Evolutionary conservation across 169 alveolate species (phyloP), one percentile per base, ranked within the genome.

Genomic region (Amoebophrya sp.): DNA sequence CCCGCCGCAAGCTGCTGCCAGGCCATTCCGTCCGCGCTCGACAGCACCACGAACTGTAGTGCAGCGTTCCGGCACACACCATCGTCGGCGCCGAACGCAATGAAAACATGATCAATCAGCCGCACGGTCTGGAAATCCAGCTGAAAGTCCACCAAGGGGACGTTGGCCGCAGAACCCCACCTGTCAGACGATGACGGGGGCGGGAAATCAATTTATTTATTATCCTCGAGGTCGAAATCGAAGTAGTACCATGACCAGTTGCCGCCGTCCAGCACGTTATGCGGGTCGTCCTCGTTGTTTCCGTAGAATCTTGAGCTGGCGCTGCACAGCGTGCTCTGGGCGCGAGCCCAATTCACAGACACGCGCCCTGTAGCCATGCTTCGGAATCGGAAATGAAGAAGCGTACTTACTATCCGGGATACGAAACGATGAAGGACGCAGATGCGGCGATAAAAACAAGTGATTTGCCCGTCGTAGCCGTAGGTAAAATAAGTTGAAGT

Each of bases 101-200:
- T 16, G 23, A 58, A 58, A 29, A 58, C 78, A 16, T 58, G 78
- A 16, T 58, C 78, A n/a, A 58, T 58, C 10, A 58, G 78, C 23
- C 78, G 4, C 29, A 58, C 78, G 78, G 78, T 58, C 78, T 58
- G 78, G 34, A 58, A 58, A 16, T 58, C 78, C 34, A 58, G 26
- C 23, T 58, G 78, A 16, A 58, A 58, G 23, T 58, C 78, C 4
- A 58, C 78, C 7, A 58, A 16, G 10, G 78, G 26, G 4, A 58
- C 78, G 34, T 58, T 58, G 78, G 78, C 78, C 34, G 78, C 78
- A 29, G 78, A 58, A n/a, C 78, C 78, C 78, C 78, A 58, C 78
- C 78, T 58, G 78, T 13, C 2, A 58, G 78, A 7, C 13, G 48
- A 13, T 13, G 7, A 58, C 7, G 78, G 7, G 78, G 10, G 7